Base-by-base conservation (phyloP, 257 asterid species). In the Fraxinus excelsior region DNA sequence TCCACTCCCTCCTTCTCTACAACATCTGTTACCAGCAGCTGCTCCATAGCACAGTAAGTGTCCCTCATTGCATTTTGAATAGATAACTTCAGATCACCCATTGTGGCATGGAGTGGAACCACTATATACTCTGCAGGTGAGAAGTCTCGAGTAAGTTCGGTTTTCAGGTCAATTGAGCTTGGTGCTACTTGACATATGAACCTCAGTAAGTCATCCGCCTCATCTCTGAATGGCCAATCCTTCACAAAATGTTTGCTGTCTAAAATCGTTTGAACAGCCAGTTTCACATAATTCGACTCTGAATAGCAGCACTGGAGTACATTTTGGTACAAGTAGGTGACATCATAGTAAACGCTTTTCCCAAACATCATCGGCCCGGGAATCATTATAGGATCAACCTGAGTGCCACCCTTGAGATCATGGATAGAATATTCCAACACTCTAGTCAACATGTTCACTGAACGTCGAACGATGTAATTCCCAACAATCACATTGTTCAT, bases 201-300 rank as follows among this genome's bases (percentile, higher is more conserved):
- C 71, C 91, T 90, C 82, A 93, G 79, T 11, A 78, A 82, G 84
- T 91, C 89, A 25, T 88, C 96, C 26, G 84, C 90, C 72, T 88
- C 94, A 74, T 95, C 98, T 75, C 80, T 84, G 44, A 91, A 93
- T 23, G 93, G 92, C 94, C 97, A 95, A 42, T 91, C 93, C 91
- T 93, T 95, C 73, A 90, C 89, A 81, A 89, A 93, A 67, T 84
- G 87, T 81, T 91, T 95, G 49, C 97, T 87, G 69, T 89, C 80
- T n/a, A 91, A 86, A 70, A 91, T 58, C 67, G 82, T 81, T 80
- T 86, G 80, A 23, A 85, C 88, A 11, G 96, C 89, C 31, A 70
- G 35, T 49, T 75, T 83, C 68, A 87, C 74, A 0, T 74, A 70
- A 0, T 80, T 86, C n/a, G 84, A 81, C 31, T 87, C 83, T 2